Conservation (phyloP, 2,329 filamentous ascomycete species). For the Diaporthe amygdali region DNA sequence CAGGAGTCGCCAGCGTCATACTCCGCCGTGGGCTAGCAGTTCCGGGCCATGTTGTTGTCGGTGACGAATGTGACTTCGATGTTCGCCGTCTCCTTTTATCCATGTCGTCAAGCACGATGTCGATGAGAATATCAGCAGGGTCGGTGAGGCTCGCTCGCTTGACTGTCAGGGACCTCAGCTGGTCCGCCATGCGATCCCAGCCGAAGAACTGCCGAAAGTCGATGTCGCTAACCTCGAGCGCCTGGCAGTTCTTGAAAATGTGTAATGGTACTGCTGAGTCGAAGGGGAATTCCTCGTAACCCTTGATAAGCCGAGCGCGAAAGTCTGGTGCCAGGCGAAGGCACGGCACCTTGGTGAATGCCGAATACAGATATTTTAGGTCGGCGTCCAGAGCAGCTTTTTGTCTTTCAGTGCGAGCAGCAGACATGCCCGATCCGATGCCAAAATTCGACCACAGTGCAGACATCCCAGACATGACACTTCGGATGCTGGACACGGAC, state of each 20-base stretch:
- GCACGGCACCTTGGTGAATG: constrained; percentile 97
- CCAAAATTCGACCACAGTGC: constrained; percentile 90
- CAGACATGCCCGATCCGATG: constrained; percentile 78
- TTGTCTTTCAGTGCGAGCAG: constrained; percentile 85
- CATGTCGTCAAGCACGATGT: constrained; percentile 96
- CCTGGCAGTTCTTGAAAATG: constrained; percentile 95
- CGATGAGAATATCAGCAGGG: constrained; percentile 85
- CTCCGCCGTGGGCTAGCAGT: constrained; percentile 64
- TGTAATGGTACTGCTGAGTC: constrained; percentile 97
- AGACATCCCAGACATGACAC: constrained; percentile 97
- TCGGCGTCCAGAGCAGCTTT: constrained; percentile 86
- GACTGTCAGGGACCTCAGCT: constrained; percentile 85
- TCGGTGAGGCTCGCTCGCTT: constrained; percentile 90
- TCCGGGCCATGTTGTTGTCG: constrained; percentile 72
- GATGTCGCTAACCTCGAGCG: constrained; percentile 91
- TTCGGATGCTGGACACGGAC: constrained; percentile 94
- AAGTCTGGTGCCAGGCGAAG: constrained; percentile 90
- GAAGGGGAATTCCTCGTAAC: constrained; percentile 97
- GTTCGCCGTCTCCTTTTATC: constrained; percentile 88
- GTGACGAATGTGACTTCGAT: constrained; percentile 83
- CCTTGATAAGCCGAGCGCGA: constrained; percentile 85
- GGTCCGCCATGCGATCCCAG: constrained; percentile 93
- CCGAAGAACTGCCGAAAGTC: constrained; percentile 97
- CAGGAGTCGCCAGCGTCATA: constrained; percentile 62
- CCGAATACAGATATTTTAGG: constrained; percentile 94